These are phyloP conservation scores for Diaporthe longicolla DNA, from an alignment of 2,329 filamentous ascomycete genomes.

Conservation along the genomic window DNA sequence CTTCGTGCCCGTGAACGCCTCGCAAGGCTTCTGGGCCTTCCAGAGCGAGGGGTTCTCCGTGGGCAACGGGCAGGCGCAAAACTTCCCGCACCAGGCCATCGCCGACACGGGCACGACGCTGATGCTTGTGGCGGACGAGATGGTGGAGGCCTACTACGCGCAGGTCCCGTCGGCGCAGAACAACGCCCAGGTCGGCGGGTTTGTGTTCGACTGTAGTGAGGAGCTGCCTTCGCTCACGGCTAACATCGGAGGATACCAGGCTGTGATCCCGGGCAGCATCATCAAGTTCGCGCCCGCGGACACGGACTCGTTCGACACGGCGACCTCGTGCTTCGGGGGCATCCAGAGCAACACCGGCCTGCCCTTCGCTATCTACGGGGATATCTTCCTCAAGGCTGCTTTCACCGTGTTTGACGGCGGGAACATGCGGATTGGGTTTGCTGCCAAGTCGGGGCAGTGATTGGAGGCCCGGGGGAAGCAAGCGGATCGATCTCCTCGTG, in stretches of 20 bases:
- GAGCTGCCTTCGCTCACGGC: constrained; percentile 53
- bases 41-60: constrained; percentile 65
- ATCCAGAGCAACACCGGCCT: constrained; percentile 72
- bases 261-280: constrained; percentile 59
- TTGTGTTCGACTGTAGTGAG: constrained; percentile 47
- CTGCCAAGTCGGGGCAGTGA: constrained; percentile 51
- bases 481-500: not conserved
- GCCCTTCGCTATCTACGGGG: constrained; percentile 76
- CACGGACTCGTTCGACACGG: constrained; percentile 65
- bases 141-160: constrained; percentile 70
- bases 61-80: constrained; percentile 56
- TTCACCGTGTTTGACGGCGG: constrained; percentile 74
- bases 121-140: constrained; percentile 65
- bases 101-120: constrained; percentile 78
- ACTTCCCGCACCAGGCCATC: constrained; percentile 64
- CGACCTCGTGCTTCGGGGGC: constrained; percentile 73
- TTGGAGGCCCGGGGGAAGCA: too few species aligned
- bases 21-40: constrained; percentile 74
- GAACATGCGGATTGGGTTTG: constrained; percentile 62
- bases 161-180: constrained; percentile 64
- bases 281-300: constrained; percentile 62
- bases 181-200: constrained; percentile 64
- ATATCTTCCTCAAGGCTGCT: constrained; percentile 78
- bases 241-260: constrained; percentile 63
- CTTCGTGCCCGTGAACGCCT: constrained; percentile 68